Conservation (phyloP, 129 eudicot species). For the Arctium minus region DNA sequence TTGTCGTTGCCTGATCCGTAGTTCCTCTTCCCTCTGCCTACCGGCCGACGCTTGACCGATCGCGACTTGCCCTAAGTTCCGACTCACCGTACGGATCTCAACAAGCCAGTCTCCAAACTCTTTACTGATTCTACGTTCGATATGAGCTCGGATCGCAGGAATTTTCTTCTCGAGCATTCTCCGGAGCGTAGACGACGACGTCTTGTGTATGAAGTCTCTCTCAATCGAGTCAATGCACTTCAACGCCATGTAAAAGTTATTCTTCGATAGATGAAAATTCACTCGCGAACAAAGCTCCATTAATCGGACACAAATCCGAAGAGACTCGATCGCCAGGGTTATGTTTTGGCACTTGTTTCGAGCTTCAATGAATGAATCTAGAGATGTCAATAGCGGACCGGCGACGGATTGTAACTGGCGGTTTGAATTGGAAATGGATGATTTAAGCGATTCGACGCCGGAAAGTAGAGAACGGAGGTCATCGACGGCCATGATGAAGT, state of each 20-base stretch:
- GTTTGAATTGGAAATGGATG: conserved; percentile 63
- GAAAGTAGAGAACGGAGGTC: conserved; percentile 87
- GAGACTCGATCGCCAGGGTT: conserved; percentile 50
- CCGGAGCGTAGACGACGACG: conserved; percentile 65
- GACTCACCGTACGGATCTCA: conserved; percentile 81
- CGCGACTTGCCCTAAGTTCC: conserved; percentile 87
- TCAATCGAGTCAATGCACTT: conserved; percentile 77
- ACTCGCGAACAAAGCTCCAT: conserved; percentile 75
- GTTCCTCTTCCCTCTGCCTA: conserved; percentile 89
- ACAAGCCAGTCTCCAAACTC: conserved; percentile 97
- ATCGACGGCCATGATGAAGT: conserved; percentile 90
- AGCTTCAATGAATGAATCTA: conserved; percentile 72
- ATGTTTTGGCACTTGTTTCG: conserved; percentile 59
- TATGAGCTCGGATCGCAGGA: conserved; percentile 69
- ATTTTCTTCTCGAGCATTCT: conserved; percentile 85
- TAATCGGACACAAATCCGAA: conserved; percentile 47
- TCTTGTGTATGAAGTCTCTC: conserved; percentile 29
- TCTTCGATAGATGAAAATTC: conserved; percentile 47
- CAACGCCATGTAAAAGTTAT: conserved; percentile 82
- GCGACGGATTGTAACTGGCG: conserved; percentile 71
- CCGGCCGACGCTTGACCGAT: conserved; percentile 95
- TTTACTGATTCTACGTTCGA: conserved; percentile 62
- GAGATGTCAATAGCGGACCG: conserved; percentile 60
- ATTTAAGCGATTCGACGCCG: conserved; percentile 80
- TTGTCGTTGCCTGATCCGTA: conserved; percentile 85